phyloP scores from a whole-genome alignment of 192 early-diverging fungal species.

The Backusella westeae region DNA sequence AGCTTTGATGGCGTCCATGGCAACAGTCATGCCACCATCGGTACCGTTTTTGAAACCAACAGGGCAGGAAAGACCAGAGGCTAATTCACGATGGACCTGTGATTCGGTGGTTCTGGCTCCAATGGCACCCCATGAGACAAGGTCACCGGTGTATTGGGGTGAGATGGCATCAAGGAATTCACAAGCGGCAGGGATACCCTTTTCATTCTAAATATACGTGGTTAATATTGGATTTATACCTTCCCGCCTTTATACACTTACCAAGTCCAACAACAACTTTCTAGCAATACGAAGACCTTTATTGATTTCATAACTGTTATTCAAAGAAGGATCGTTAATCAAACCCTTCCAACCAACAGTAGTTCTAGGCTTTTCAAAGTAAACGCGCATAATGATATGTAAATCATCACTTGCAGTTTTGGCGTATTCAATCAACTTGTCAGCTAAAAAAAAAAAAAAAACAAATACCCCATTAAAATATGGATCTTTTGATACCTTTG shows the following conservation, averaged over 20 bases:
- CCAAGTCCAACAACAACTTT: constrained; percentile 65
- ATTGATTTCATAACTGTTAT: constrained; percentile 76
- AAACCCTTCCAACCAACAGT: constrained; percentile 94
- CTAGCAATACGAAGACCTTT: constrained; percentile 78
- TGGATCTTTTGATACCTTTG: no score
- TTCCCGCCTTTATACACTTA: constrained; percentile 24
- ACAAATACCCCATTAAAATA: background rate
- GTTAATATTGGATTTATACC: background rate
- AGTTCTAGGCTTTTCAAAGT: constrained; percentile 86
- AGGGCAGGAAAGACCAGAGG: constrained; percentile 76
- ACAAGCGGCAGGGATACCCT: constrained; percentile 69
- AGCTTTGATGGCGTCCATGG: constrained; percentile 91
- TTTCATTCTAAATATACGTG: constrained; percentile 2
- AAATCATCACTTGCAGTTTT: constrained; percentile 58
- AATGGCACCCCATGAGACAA: constrained; percentile 75
- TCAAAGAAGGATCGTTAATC: constrained; percentile 77
- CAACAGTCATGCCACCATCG: constrained; percentile 78
- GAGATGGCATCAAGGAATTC: constrained; percentile 82
- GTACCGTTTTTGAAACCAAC: constrained; percentile 87
- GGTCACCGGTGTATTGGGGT: constrained; percentile 78
- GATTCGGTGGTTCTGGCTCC: constrained; percentile 84
- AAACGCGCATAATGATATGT: constrained; percentile 79
- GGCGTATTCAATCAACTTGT: constrained; percentile 12
- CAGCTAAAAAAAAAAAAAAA: background rate
- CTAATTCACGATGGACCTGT: constrained; percentile 79